Percentiles rank a stretch among this genome's conserved stretches.
Conservation (phyloP, 805 yeast genomes). For the Lachancea fermentati region DNA sequence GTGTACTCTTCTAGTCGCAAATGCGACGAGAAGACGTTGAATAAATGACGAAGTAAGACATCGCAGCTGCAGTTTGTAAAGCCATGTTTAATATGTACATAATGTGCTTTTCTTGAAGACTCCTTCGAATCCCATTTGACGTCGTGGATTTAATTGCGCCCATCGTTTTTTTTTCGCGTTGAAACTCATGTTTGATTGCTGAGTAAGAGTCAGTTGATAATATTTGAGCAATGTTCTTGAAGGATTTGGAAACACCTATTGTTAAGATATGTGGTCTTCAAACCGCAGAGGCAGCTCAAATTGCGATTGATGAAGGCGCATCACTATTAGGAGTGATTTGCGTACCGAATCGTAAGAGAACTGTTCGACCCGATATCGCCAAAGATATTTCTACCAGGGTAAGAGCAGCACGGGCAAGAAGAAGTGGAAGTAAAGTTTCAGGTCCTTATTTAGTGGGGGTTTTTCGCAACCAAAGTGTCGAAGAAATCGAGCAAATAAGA, state of each 20-base stretch:
- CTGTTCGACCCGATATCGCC: slow-evolving; percentile 49
- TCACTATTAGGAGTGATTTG: slow-evolving; percentile 77
- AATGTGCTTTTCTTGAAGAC: too few relatives aligned
- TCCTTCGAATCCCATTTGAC: too few relatives aligned
- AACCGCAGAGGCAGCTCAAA: slow-evolving; percentile 59
- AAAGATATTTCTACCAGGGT: slow-evolving; percentile 38
- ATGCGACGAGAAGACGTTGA: too few relatives aligned
- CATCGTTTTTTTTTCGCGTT: too few relatives aligned
- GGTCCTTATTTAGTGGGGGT: slow-evolving; percentile 86
- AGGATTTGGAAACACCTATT: not conserved
- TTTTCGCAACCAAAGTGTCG: slow-evolving; percentile 72
- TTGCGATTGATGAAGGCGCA: slow-evolving; percentile 68
- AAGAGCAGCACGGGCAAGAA: slow-evolving; percentile 31
- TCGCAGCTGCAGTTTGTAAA: too few relatives aligned
- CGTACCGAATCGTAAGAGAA: slow-evolving; percentile 77
- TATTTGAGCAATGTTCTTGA: not conserved
- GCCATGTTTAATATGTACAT: too few relatives aligned
- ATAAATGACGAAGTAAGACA: too few relatives aligned
- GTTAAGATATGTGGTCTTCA: slow-evolving; percentile 85
- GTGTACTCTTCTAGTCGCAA: not conserved
- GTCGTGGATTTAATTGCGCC: too few relatives aligned
- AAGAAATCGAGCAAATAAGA: slow-evolving; percentile 45
- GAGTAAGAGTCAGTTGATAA: too few relatives aligned
- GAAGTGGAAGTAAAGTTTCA: slow-evolving; percentile 14
- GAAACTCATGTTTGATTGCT: too few relatives aligned